A percentile compares a stretch with the other conserved stretches of the same genome.
Evolutionary conservation across 2,329 filamentous ascomycete species (phyloP).

Genomic region (Colletotrichum sidae): DNA sequence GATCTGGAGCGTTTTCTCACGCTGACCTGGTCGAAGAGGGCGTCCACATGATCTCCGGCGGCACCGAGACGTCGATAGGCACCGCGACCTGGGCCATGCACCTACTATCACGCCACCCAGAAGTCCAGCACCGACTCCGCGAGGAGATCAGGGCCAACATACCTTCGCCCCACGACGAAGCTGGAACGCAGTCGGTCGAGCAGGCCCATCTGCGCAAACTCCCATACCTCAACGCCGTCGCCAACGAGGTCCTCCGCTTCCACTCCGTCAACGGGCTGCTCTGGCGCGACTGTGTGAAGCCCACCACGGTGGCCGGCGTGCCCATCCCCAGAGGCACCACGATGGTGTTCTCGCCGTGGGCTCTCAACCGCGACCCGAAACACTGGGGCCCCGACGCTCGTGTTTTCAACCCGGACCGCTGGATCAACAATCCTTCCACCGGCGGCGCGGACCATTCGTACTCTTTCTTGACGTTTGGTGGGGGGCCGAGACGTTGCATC

Average conservation of each 20-base stretch:
- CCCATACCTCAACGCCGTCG: slow-evolving; percentile 58
- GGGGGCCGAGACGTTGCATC: slow-evolving; percentile 46
- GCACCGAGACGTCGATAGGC: slow-evolving; percentile 57
- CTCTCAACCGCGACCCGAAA: slow-evolving; percentile 52
- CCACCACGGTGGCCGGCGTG: slow-evolving; percentile 51
- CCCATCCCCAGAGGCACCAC: slow-evolving; percentile 52
- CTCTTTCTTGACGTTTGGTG: slow-evolving; percentile 46
- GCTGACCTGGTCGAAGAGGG: slow-evolving; percentile 47
- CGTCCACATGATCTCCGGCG: slow-evolving; percentile 53
- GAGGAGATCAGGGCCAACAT: slow-evolving; percentile 50
- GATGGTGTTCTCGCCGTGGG: slow-evolving; percentile 54
- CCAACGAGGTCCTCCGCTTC: slow-evolving; percentile 57
- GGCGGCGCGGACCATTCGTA: slow-evolving; percentile 50
- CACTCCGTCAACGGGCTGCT: slow-evolving; percentile 45
- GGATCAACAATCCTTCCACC: slow-evolving; percentile 45
- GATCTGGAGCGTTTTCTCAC: slow-evolving; percentile 50
- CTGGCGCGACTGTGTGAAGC: neutral
- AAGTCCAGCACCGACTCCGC: slow-evolving; percentile 52
- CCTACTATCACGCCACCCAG: slow-evolving; percentile 51
- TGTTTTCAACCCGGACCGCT: slow-evolving; percentile 55
- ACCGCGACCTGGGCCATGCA: slow-evolving; percentile 56
- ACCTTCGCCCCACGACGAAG: slow-evolving; percentile 37
- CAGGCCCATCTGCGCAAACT: slow-evolving; percentile 52
- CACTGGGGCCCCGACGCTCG: slow-evolving; percentile 53
- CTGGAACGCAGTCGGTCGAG: slow-evolving; percentile 33